Conservation (phyloP, 306 rosid species). For the Pyrus communis region DNA sequence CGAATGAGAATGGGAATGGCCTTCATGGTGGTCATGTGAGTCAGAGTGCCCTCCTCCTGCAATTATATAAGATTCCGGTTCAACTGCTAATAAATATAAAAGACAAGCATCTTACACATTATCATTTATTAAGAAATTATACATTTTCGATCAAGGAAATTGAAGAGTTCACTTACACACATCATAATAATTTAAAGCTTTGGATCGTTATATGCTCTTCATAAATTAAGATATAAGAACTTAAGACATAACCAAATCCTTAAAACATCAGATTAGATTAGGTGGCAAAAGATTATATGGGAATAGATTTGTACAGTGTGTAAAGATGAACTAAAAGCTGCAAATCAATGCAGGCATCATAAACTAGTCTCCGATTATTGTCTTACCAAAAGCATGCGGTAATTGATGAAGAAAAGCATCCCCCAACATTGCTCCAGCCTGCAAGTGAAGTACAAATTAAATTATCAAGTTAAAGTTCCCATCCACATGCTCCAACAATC, state of each 20-base stretch:
- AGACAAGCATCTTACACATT: background rate
- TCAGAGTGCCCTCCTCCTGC: conserved; percentile 73
- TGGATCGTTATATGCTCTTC: background rate
- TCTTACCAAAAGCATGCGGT: conserved; percentile 95
- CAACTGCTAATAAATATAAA: background rate
- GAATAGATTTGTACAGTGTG: background rate
- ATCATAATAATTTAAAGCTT: no score
- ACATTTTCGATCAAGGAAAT: background rate
- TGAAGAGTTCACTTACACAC: background rate
- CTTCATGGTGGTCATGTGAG: conserved; percentile 45
- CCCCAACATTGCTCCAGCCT: conserved; percentile 99
- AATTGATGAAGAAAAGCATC: conserved; percentile 98
- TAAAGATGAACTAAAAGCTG: background rate
- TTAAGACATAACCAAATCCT: background rate
- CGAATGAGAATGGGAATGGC: conserved; percentile 43
- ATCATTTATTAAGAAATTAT: background rate
- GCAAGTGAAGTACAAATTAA: conserved; percentile 11
- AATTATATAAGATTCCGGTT: conserved; percentile 8
- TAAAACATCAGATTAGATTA: background rate
- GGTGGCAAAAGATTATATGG: background rate
- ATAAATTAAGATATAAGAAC: background rate
- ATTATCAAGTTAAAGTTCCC: background rate
- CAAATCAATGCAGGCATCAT: background rate
- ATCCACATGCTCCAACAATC: background rate
- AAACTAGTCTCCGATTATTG: conserved; percentile 3